Evolutionary conservation across 768 basidiomycete species (phyloP).

Genomic region (Saitozyma podzolica): DNA sequence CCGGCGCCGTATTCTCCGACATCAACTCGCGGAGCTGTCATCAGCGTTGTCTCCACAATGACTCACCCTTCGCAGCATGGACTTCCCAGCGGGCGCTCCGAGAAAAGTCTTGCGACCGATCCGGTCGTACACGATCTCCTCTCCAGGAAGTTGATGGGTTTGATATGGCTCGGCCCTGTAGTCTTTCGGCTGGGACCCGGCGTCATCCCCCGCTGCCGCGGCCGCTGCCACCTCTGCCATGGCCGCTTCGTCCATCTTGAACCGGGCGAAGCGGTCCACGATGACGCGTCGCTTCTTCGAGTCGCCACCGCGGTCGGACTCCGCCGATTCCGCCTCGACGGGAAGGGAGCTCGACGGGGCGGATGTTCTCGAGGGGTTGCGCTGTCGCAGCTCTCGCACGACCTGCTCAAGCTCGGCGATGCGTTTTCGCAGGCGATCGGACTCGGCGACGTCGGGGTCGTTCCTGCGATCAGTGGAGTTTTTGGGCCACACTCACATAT

Average conservation of each 20-base stretch:
- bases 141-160: slow-evolving; percentile 36
- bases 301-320: not conserved
- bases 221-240: slow-evolving; percentile 37
- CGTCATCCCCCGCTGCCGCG: slow-evolving; percentile 13
- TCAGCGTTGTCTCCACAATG: not conserved
- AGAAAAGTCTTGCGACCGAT: slow-evolving; percentile 39
- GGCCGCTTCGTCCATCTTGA: slow-evolving; percentile 47
- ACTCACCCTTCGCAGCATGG: slow-evolving; percentile 47
- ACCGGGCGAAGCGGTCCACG: slow-evolving; percentile 44
- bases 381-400: slow-evolving; percentile 73
- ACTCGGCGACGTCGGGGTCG: slow-evolving; percentile 84
- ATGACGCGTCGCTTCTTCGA: slow-evolving; percentile 43
- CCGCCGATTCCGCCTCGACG: too few relatives aligned
- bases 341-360: not conserved
- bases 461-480: slow-evolving; percentile 58
- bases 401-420: slow-evolving; percentile 92
- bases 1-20: slow-evolving; percentile 13
- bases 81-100: slow-evolving; percentile 37
- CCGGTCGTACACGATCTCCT: slow-evolving; percentile 39
- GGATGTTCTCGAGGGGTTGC: slow-evolving; percentile 21
- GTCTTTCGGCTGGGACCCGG: slow-evolving; percentile 7
- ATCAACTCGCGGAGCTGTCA: slow-evolving; percentile 39
- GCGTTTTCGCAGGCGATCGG: slow-evolving; percentile 76
- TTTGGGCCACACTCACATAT: slow-evolving; percentile 22
- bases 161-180: slow-evolving; percentile 36